Conservation (phyloP, 352 stramenopile genomes). For the Elongisporangium senticosum region DNA sequence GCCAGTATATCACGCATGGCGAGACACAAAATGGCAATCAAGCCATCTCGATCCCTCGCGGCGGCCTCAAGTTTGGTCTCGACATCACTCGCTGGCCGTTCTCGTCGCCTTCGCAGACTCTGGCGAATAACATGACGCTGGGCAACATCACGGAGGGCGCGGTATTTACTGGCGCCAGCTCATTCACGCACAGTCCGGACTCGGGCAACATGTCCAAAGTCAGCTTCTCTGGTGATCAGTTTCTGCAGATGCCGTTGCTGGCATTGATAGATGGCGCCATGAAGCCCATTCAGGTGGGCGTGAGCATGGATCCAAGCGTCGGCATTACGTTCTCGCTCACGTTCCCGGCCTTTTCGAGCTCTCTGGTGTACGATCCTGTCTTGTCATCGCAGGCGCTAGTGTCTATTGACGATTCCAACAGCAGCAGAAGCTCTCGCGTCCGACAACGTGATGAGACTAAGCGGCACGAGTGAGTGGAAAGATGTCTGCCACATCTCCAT, state of each 20-base stretch:
- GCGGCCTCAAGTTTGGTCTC: slow-evolving; percentile 20
- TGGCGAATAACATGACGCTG: slow-evolving; percentile 15
- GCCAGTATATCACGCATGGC: slow-evolving; percentile 13
- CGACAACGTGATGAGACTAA: slow-evolving; percentile 2
- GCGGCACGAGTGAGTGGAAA: slow-evolving; percentile 12
- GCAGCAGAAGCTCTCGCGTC: too few relatives aligned
- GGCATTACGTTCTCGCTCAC: too few relatives aligned
- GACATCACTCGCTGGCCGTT: slow-evolving; percentile 18
- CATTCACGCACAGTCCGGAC: too few relatives aligned
- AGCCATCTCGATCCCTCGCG: slow-evolving; percentile 8
- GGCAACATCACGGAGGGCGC: slow-evolving; percentile 3
- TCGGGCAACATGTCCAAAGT: not conserved
- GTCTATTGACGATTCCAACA: not conserved
- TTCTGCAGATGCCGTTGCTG: slow-evolving; percentile 14
- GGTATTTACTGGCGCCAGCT: too few relatives aligned
- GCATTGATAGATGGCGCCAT: slow-evolving; percentile 11
- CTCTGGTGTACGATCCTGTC: slow-evolving; percentile 4
- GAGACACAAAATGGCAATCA: slow-evolving; percentile 6
- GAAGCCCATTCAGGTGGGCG: too few relatives aligned
- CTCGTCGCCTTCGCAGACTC: slow-evolving; percentile 2
- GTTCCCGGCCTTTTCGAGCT: too few relatives aligned
- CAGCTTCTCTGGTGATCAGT: slow-evolving; percentile 1
- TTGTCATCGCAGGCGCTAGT: slow-evolving; percentile 7
- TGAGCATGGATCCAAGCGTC: too few relatives aligned
- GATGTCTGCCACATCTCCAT: slow-evolving; percentile 10